These are phyloP conservation scores for Linum usitatissimum DNA, from an alignment of 345 rosid genomes.

Conservation along the genomic window DNA sequence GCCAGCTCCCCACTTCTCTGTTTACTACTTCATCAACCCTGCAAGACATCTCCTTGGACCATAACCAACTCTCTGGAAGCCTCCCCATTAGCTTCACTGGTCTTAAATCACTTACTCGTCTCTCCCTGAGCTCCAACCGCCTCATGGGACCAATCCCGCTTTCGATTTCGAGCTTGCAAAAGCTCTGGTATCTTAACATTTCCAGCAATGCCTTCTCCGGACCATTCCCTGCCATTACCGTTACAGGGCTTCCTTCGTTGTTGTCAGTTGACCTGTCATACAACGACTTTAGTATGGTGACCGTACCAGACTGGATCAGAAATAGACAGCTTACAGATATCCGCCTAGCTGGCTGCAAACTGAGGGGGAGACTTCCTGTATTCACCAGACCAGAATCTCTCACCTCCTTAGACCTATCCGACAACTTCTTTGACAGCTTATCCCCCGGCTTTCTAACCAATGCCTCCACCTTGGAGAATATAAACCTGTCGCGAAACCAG, in stretches of 20 bases:
- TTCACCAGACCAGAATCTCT: constrained; percentile 51
- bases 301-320: constrained; percentile 63
- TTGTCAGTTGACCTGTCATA: constrained; percentile 70
- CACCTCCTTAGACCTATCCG: constrained; percentile 59
- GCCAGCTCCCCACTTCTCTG: constrained; percentile 49
- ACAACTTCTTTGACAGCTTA: constrained; percentile 50
- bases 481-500: constrained; percentile 65
- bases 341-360: constrained; percentile 72
- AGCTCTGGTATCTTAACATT: constrained; percentile 80
- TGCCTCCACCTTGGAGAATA: constrained; percentile 48
- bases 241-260: constrained; percentile 53
- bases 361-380: constrained; percentile 56
- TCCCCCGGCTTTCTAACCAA: constrained; percentile 45
- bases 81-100: constrained; percentile 56
- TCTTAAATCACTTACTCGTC: constrained; percentile 56
- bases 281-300: constrained; percentile 61
- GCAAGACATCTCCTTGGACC: constrained; percentile 46
- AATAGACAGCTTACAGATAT: constrained; percentile 48
- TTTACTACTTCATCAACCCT: constrained; percentile 40
- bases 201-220: constrained; percentile 64
- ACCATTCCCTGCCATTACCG: constrained; percentile 51
- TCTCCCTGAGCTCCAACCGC: constrained; percentile 51
- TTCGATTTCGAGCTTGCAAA: constrained; percentile 50
- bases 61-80: constrained; percentile 50
- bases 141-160: constrained; percentile 59